Conservation (phyloP, 1,284 basidiomycete genomes). For the Tremellales sp. region DNA sequence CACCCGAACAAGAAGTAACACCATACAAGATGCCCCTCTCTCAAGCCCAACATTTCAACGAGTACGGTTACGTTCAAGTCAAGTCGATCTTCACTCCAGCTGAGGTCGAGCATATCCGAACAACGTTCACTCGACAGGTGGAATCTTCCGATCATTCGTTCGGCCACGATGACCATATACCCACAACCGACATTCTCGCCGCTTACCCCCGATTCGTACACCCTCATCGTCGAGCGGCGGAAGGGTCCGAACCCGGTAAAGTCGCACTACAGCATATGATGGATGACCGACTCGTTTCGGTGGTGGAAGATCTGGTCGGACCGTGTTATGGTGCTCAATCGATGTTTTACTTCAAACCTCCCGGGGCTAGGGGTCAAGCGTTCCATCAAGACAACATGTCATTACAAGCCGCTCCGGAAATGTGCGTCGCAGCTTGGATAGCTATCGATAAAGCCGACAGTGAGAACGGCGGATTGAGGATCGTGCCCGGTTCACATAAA, state of each 20-base stretch:
- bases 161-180: neutral
- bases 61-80: no score
- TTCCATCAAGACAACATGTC: slow-evolving; percentile 13
- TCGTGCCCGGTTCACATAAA: slow-evolving; percentile 11
- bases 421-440: slow-evolving; percentile 12
- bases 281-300: slow-evolving; percentile 3
- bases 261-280: slow-evolving; percentile 1
- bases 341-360: slow-evolving; percentile 18
- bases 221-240: slow-evolving; percentile 9
- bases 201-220: slow-evolving; percentile 7
- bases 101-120: neutral
- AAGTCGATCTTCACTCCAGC: no score
- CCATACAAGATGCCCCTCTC: no score
- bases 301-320: slow-evolving; percentile 5
- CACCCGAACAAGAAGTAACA: no score
- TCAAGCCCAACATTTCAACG: no score
- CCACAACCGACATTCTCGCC: slow-evolving; percentile 5
- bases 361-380: slow-evolving; percentile 11
- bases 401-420: slow-evolving; percentile 9
- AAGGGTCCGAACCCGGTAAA: neutral
- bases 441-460: slow-evolving; percentile 8
- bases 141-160: neutral
- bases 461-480: slow-evolving; percentile 11
- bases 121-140: neutral
- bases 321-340: slow-evolving; percentile 7